Evolutionary conservation across 176 grass and related monocot species (phyloP).

Genomic region (Lolium multiflorum): DNA sequence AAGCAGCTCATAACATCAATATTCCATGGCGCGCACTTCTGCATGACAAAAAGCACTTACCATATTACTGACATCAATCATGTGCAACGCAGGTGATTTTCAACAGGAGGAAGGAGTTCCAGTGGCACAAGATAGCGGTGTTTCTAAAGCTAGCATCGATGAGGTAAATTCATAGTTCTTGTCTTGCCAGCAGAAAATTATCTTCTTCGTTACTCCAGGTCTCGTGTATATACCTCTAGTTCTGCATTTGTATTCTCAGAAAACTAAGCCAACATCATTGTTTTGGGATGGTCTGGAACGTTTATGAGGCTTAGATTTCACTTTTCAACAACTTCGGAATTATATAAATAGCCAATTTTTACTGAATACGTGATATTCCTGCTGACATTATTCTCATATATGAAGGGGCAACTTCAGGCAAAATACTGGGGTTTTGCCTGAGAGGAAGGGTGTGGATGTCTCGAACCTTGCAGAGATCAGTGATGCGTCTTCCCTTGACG

Average conservation of each 20-base stretch:
- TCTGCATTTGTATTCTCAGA: not conserved
- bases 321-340: not conserved
- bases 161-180: slow-evolving; percentile 49
- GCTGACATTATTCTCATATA: slow-evolving; percentile 18
- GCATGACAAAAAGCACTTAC: not conserved
- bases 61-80: slow-evolving; percentile 15
- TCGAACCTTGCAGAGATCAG: slow-evolving; percentile 41
- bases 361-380: not conserved
- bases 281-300: not conserved
- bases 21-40: not conserved
- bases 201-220: not conserved
- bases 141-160: slow-evolving; percentile 60
- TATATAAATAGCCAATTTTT: not conserved
- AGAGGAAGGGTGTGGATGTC: slow-evolving; percentile 33
- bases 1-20: not conserved
- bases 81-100: slow-evolving; percentile 56
- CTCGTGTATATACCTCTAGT: not conserved
- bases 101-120: slow-evolving; percentile 71
- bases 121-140: slow-evolving; percentile 65
- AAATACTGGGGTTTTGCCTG: slow-evolving; percentile 34
- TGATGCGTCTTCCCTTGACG: slow-evolving; percentile 29
- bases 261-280: not conserved
- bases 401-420: slow-evolving; percentile 51
- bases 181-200: not conserved
- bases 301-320: slow-evolving; percentile 2